Evolutionary conservation across 2,329 filamentous ascomycete genomes (phyloP).

Genomic region (Fusarium nanum): DNA sequence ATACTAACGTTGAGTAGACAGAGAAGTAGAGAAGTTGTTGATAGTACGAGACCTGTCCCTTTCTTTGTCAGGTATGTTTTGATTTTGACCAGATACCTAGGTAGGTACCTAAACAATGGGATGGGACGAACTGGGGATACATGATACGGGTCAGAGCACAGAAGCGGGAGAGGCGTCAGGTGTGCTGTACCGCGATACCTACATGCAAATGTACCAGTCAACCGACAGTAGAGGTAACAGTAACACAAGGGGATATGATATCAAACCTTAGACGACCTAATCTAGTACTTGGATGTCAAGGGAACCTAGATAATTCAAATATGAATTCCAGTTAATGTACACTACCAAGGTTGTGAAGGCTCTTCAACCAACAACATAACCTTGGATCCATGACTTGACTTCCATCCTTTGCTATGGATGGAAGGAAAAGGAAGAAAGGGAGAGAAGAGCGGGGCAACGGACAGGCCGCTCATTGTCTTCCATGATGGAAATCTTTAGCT

Average conservation of each 20-base stretch:
- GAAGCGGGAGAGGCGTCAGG: slow-evolving; percentile 31
- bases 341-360: neutral
- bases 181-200: neutral
- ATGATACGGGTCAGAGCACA: neutral
- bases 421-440: neutral
- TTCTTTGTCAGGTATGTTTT: neutral
- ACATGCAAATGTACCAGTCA: neutral
- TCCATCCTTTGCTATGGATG: neutral
- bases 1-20: neutral
- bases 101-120: neutral
- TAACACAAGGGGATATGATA: neutral
- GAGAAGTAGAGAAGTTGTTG: neutral
- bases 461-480: too few species aligned
- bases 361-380: neutral
- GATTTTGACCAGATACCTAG: neutral
- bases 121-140: neutral
- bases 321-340: neutral
- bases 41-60: slow-evolving; percentile 7
- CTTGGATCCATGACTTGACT: neutral
- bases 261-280: neutral
- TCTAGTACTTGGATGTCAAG: neutral
- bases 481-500: too few species aligned
- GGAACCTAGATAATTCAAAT: neutral
- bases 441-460: neutral
- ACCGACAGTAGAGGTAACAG: neutral